Conservation (phyloP, 202 grass and related monocot genomes). For the Zizania palustris region DNA sequence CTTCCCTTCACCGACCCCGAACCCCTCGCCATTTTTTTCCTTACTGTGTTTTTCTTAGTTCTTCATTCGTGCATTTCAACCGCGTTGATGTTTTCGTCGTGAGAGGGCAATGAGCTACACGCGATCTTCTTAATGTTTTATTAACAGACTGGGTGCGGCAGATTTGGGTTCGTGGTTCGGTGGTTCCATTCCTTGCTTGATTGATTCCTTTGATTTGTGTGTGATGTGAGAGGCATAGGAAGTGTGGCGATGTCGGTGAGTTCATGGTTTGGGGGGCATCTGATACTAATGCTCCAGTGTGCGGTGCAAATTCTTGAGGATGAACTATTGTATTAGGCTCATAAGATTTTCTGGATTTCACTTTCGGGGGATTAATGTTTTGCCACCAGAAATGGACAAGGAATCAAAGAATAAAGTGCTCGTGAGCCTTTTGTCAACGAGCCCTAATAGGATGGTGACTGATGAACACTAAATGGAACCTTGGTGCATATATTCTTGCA, state of each 20-base stretch:
- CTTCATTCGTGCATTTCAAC: conserved; percentile 19
- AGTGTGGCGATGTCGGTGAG: not conserved
- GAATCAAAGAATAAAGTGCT: conserved; percentile 48
- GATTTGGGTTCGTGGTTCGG: conserved; percentile 14
- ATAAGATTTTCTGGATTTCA: conserved; percentile 33
- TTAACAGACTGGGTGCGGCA: not conserved
- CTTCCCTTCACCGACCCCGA: conserved; percentile 19
- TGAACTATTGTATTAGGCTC: conserved; percentile 21
- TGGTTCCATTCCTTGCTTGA: conserved; percentile 1
- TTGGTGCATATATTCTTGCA: conserved; percentile 30
- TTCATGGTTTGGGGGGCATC: conserved; percentile 29
- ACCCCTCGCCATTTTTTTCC: not conserved
- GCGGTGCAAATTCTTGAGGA: conserved; percentile 9
- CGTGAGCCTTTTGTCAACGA: conserved; percentile 26
- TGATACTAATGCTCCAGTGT: not conserved
- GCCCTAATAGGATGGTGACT: conserved; percentile 12
- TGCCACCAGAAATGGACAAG: conserved; percentile 28
- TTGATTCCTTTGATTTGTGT: not conserved
- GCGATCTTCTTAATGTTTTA: conserved; percentile 10
- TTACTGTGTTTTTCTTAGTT: not conserved
- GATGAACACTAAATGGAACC: not conserved
- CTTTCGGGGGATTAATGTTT: conserved; percentile 36
- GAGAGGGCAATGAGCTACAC: conserved; percentile 5
- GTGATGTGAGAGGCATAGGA: not conserved
- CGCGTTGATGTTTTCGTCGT: not conserved